Evolutionary conservation across 2,329 filamentous ascomycete species (phyloP), one percentile per base, ranked within the genome.

Genomic region (Fusarium sp.): DNA sequence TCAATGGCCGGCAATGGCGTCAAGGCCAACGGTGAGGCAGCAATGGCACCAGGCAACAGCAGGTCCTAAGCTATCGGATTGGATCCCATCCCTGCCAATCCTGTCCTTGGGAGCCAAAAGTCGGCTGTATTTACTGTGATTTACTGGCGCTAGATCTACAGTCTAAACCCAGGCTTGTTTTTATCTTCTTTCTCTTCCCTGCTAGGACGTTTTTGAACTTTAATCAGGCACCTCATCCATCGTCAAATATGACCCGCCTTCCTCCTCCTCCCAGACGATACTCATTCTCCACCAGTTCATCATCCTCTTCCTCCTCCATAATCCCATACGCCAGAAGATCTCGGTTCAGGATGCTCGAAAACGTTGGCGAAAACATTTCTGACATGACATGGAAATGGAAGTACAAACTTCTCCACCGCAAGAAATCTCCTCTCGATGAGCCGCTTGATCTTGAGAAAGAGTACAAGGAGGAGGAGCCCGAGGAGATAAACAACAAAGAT

Each of bases 371-470:
- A 17, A 62, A 66, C 10, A 53, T 81, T 33, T 80, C 79, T 39
- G 77, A 79, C 31, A 67, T 75, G 10, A 64, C 76, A 31, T 79
- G 78, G 79, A 80, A 78, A 66, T 78, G 71, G 74, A 79, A 79
- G 18, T 79, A 78, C 72, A 81, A 78, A 65, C 31, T 80, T 18
- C 53, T 78, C 31, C 73, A 69, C 14, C 61, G 39, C n/a, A 70
- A 71, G 20, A 72, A 74, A 11, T 71, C 73, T 3, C 61, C 73
- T 22, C 62, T 68, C 29, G 67, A 70, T 31, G 47, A 65, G 22
- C 73, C 73, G 2, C 55, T 71, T 44, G 61, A 75, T 38, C 66
- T 74, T 22, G 62, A 74, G 39, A 73, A 49, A 22, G 58, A 58
- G 33, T 68, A 72, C n/a, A 27, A 65, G 20, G 58, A 65, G 17